Percentiles rank a stretch among this genome's conserved stretches.
These are phyloP conservation scores for Globisporangium middletonii DNA, from an alignment of 352 stramenopile species.

Conservation along the genomic window DNA sequence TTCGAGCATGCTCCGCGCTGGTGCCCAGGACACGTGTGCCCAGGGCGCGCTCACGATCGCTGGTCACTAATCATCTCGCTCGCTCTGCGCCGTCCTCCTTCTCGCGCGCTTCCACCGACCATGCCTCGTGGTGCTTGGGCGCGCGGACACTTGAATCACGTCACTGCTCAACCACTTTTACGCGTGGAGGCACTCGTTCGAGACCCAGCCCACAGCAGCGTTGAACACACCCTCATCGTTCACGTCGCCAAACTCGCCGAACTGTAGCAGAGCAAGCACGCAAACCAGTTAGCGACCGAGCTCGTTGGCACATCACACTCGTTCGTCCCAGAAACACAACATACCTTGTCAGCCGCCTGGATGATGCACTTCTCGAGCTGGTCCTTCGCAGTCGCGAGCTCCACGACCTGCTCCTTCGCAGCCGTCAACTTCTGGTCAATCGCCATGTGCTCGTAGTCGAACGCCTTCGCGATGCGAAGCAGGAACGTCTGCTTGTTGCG, in stretches of 20 bases:
- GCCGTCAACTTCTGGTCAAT: slow-evolving; percentile 6
- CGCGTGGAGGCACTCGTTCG: slow-evolving; percentile 13
- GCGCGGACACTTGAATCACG: too few species aligned
- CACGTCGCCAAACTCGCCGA: slow-evolving; percentile 17
- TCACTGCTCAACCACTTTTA: slow-evolving; percentile 5
- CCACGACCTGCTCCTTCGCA: slow-evolving; percentile 7
- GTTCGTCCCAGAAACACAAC: neutral
- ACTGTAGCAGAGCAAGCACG: slow-evolving; percentile 13
- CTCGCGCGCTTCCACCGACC: too few species aligned
- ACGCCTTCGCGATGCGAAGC: slow-evolving; percentile 8
- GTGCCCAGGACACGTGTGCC: too few species aligned
- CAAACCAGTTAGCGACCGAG: slow-evolving; percentile 3
- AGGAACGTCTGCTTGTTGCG: too few species aligned
- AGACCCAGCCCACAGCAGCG: slow-evolving; percentile 20
- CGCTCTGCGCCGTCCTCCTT: too few species aligned
- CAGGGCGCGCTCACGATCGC: too few species aligned
- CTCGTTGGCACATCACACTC: neutral
- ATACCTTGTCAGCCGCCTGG: slow-evolving; percentile 18
- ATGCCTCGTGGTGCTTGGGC: too few species aligned
- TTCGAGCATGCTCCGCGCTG: too few species aligned
- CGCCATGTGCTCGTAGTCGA: slow-evolving; percentile 16
- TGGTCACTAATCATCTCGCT: too few species aligned
- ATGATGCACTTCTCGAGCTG: slow-evolving; percentile 18
- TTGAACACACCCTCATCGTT: slow-evolving; percentile 21
- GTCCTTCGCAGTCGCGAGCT: slow-evolving; percentile 8